Base-by-base conservation (phyloP, 164 flowering plant genomes). In the Berberis vulgaris region DNA sequence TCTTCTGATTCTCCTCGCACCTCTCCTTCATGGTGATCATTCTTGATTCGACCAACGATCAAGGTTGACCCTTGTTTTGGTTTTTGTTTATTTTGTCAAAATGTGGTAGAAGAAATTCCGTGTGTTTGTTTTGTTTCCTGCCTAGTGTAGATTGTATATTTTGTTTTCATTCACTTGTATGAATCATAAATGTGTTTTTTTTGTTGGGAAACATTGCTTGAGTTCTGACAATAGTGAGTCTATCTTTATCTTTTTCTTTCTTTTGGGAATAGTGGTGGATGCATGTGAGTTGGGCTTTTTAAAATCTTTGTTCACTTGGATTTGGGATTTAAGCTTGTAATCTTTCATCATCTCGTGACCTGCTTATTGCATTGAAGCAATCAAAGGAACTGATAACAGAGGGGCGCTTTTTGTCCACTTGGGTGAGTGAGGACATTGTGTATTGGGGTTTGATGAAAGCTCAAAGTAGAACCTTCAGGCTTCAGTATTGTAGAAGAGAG, bases 1-100 rank as follows among this genome's bases (percentile, higher is more conserved):
- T 72, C 73, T 1, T 86, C 85, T 2, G 85, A 72, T 0, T 71
- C 91, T 49, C 90, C 86, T 42, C 71, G 76, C 62, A 84, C 91
- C 46, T 84, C 91, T 59, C 91, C 88, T 73, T 86, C 87, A 39
- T 85, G 89, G 93, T 85, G 79, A 80, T 49, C 49, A 41, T 47
- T 42, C 7, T n/a, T 4, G 39, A 7, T 50, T 39, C 43, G 41
- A 5, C 43, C 26, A 26, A 39, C 43, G 2, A 56, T 3, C 6
- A 40, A 43, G 9, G 45, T 41, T n/a, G 7, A 13, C 46, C 13
- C 7, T 57, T 57, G 45, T 57, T 6, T 0, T 38, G 3, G 4
- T 46, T 5, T 5, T 46, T 46, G 5, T 5, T 46, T 46, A 46
- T 46, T 8, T 8, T 52, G 54, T 52, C 11, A 52, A 52, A 10